Percentiles rank a stretch among this genome's conserved stretches.
These are phyloP conservation scores for Penicillium sp. DNA, from an alignment of 2,329 filamentous ascomycete genomes.

Conservation along the genomic window DNA sequence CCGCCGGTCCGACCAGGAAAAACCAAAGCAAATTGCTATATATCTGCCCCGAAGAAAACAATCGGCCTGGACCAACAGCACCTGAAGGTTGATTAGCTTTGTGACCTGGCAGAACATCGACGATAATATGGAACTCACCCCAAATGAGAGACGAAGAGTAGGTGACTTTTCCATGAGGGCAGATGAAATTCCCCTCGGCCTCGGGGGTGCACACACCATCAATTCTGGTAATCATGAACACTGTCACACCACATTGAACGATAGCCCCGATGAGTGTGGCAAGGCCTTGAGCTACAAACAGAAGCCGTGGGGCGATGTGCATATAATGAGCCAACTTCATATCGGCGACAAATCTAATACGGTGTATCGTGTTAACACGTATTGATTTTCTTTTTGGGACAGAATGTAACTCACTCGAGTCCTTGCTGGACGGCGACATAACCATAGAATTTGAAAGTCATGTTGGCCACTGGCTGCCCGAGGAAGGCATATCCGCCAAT, in stretches of 20 bases:
- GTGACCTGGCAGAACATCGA: not conserved
- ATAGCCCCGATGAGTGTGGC: slow-evolving; percentile 44
- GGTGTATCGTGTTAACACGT: not conserved
- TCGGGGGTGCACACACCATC: slow-evolving; percentile 47
- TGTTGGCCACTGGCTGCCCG: slow-evolving; percentile 42
- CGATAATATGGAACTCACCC: slow-evolving; percentile 37
- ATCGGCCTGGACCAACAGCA: slow-evolving; percentile 58
- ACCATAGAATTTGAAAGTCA: slow-evolving; percentile 64
- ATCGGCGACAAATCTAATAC: slow-evolving; percentile 57
- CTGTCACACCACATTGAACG: slow-evolving; percentile 44
- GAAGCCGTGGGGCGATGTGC: slow-evolving; percentile 41
- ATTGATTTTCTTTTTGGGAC: not conserved
- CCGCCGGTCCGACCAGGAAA: slow-evolving; percentile 57
- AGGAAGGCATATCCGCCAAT: slow-evolving; percentile 44
- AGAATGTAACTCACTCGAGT: slow-evolving; percentile 32
- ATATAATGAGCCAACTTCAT: slow-evolving; percentile 53
- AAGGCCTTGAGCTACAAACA: slow-evolving; percentile 45
- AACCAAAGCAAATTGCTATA: slow-evolving; percentile 61
- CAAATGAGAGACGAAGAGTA: slow-evolving; percentile 64
- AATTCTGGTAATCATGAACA: slow-evolving; percentile 43
- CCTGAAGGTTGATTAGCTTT: slow-evolving; percentile 18
- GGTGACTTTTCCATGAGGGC: slow-evolving; percentile 50
- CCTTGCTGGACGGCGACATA: slow-evolving; percentile 60
- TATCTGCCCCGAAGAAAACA: slow-evolving; percentile 55
- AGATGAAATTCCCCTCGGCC: slow-evolving; percentile 51